Base-by-base conservation (phyloP, 78 protist species). In the Dictyostelium firmibasis region DNA sequence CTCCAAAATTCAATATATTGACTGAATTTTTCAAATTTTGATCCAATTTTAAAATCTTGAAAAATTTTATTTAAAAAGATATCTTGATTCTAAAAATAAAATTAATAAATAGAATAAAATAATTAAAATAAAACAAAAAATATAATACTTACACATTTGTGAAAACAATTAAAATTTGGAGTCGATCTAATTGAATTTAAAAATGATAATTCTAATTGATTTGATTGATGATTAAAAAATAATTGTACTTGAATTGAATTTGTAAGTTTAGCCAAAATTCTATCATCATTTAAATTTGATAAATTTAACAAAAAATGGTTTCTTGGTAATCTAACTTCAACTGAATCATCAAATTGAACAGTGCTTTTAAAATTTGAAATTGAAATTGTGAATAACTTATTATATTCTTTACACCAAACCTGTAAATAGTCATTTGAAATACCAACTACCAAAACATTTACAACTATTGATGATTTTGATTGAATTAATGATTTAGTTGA, bases 341-440 rank as follows among this genome's bases (percentile, higher is more conserved):
- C 13, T 27, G 35, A 27, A 27, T 27, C n/a, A 67, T 67, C 35
- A 27, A 27, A 11, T 11, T 27, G 29, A 27, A 27, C 13, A 10
- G 38, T 27, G 2, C 11, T 9, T 67, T 67, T 67, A 67, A 11
- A 67, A 11, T 72, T 33, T 72, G 79, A 31, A 31, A 72, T 72
- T 31, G 38, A 27, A 41, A 77, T 77, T 18, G 50, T 77, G 41
- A 77, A 77, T 77, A 33, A 23, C n/a, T 77, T 43, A 35, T n/a
- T n/a, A 77, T 41, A 35, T n/a, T 77, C 83, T 77, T 77, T 77
- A 77, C 83, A 77, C 83, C 83, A 77, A 77, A 77, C 50, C 7
- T 35, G 60, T n/a, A 77, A n/a, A 41, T 10, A 10, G 2, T 77
- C 31, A 6, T 8, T 23, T 18, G 83, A n/a, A 43, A 41, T 41